phyloP scores from a whole-genome alignment of 495 filamentous ascomycete genomes.

The Ramalina intermedia region DNA sequence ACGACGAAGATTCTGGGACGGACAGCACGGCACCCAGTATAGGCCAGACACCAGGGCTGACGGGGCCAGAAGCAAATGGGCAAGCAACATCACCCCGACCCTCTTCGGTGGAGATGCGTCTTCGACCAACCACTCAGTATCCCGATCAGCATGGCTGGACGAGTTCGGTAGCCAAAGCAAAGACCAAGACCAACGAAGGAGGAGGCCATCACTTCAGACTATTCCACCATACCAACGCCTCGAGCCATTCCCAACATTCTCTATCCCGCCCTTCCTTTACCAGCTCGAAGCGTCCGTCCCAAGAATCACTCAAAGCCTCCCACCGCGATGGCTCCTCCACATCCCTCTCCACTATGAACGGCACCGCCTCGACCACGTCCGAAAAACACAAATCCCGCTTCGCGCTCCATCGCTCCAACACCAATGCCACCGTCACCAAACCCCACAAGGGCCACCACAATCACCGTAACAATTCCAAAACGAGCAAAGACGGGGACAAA shows the following conservation, averaged over 20 bases:
- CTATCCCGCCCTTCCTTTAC: slow-evolving; percentile 9
- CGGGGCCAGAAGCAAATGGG: slow-evolving; percentile 21
- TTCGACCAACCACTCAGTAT: slow-evolving; percentile 62
- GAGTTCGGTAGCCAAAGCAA: slow-evolving; percentile 11
- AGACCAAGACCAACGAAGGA: slow-evolving; percentile 14
- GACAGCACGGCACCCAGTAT: slow-evolving; percentile 19
- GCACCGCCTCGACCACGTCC: slow-evolving; percentile 14
- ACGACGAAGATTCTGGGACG: slow-evolving; percentile 47
- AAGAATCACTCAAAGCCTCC: slow-evolving; percentile 24
- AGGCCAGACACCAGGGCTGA: slow-evolving; percentile 7
- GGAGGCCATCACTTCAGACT: slow-evolving; percentile 36
- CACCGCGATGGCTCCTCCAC: slow-evolving; percentile 31
- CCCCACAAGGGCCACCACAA: no score
- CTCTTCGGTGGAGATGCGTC: slow-evolving; percentile 58
- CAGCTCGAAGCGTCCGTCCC: slow-evolving; percentile 45
- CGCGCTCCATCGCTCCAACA: slow-evolving; percentile 30
- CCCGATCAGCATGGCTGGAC: slow-evolving; percentile 32
- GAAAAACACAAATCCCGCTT: slow-evolving; percentile 42
- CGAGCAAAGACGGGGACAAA: slow-evolving; percentile 12
- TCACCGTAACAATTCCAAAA: slow-evolving; percentile 25
- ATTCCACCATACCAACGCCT: slow-evolving; percentile 27
- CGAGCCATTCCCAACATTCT: slow-evolving; percentile 4
- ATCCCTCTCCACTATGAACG: slow-evolving; percentile 30
- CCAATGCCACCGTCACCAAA: slow-evolving; percentile 34
- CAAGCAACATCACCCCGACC: slow-evolving; percentile 33